phyloP scores from a whole-genome alignment of 148 eudicot genomes.

The Camellia japonica region DNA sequence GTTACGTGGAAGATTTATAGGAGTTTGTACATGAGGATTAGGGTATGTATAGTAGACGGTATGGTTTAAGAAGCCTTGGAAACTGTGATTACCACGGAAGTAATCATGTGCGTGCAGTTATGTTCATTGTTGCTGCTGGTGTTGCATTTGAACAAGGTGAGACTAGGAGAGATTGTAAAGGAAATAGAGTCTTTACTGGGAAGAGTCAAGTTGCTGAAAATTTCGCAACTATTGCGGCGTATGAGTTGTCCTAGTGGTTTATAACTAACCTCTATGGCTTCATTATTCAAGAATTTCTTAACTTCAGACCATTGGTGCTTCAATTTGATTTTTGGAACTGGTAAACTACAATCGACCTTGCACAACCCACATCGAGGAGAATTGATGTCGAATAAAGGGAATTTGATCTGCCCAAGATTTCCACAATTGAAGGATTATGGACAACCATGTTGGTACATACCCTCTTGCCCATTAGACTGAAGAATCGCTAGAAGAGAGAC shows the following conservation, averaged over 20 bases:
- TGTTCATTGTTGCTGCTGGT: background rate
- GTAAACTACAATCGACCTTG: conserved; percentile 27
- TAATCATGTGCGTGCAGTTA: background rate
- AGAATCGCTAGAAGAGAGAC: background rate
- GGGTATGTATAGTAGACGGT: background rate
- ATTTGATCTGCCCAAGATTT: background rate
- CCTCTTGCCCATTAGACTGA: background rate
- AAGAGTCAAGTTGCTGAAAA: background rate
- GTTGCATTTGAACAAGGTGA: conserved; percentile 32
- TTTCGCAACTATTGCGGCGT: background rate
- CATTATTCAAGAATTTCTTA: background rate
- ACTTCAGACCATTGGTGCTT: conserved; percentile 14
- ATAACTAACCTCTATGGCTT: background rate
- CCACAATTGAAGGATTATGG: conserved; percentile 36
- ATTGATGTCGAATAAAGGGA: conserved; percentile 32
- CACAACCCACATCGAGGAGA: conserved; percentile 30
- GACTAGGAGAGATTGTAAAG: background rate
- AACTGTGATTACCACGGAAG: background rate
- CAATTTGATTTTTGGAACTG: conserved; percentile 15
- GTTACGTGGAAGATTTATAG: background rate
- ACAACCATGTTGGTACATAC: conserved; percentile 4
- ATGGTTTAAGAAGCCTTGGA: background rate
- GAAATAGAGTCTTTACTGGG: conserved; percentile 12
- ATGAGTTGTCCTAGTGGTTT: background rate
- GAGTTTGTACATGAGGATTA: background rate